phyloP scores from a whole-genome alignment of 441 rosid species.

The Gossypium laxum region DNA sequence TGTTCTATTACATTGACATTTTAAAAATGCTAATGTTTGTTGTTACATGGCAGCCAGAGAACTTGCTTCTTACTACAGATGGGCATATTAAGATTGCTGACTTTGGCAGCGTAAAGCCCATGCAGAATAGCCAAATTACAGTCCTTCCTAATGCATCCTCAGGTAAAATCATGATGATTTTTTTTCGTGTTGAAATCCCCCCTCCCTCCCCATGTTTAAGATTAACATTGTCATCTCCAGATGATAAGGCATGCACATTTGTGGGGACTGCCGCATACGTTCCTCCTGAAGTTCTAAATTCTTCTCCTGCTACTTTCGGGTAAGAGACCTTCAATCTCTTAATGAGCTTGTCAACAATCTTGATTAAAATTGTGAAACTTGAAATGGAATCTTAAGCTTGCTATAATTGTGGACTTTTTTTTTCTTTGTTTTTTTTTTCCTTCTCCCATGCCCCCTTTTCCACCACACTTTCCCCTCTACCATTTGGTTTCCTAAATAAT shows the following conservation, averaged over 20 bases:
- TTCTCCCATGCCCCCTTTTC: background rate
- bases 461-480: background rate
- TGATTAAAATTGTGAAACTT: background rate
- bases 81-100: slow-evolving; percentile 98
- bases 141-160: slow-evolving; percentile 95
- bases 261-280: slow-evolving; percentile 91
- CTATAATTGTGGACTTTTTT: background rate
- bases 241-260: slow-evolving; percentile 93
- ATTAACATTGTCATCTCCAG: slow-evolving; percentile 35
- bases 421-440: background rate
- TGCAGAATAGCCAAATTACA: slow-evolving; percentile 1
- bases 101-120: slow-evolving; percentile 46
- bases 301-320: slow-evolving; percentile 98
- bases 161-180: slow-evolving; percentile 32
- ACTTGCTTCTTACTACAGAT: slow-evolving; percentile 72
- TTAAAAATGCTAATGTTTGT: slow-evolving; percentile 20
- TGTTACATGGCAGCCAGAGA: slow-evolving; percentile 76
- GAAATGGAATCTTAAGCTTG: background rate
- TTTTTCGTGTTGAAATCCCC: background rate
- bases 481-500: background rate
- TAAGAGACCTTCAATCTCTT: slow-evolving; percentile 19
- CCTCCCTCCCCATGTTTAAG: background rate
- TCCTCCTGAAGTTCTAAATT: slow-evolving; percentile 98
- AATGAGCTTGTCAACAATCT: background rate
- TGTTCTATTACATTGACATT: background rate